These are phyloP conservation scores for Colletotrichum sp. DNA, from an alignment of 2,329 filamentous ascomycete species.

Conservation along the genomic window DNA sequence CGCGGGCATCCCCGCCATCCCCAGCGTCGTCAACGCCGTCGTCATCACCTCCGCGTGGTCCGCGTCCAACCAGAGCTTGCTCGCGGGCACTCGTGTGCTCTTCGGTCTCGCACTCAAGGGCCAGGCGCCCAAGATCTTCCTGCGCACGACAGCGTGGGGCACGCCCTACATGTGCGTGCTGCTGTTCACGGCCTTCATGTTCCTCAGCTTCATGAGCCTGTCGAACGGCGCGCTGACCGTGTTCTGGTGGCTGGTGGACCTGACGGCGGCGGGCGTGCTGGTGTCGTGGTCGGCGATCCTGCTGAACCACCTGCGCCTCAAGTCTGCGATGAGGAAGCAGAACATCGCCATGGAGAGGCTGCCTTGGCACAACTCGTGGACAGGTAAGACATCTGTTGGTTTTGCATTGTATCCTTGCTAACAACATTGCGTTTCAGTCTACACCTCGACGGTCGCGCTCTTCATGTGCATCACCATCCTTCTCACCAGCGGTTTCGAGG, in stretches of 20 bases:
- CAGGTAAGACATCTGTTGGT: slow-evolving; percentile 44
- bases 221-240: slow-evolving; percentile 64
- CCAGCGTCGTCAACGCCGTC: slow-evolving; percentile 60
- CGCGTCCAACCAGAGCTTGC: slow-evolving; percentile 58
- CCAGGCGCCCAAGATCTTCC: slow-evolving; percentile 57
- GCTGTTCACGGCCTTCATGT: slow-evolving; percentile 60
- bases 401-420: not conserved
- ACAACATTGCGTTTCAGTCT: slow-evolving; percentile 42
- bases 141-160: slow-evolving; percentile 12
- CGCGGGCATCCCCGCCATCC: slow-evolving; percentile 57
- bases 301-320: slow-evolving; percentile 65
- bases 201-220: slow-evolving; percentile 67
- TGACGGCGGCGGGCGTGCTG: slow-evolving; percentile 56
- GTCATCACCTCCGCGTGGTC: slow-evolving; percentile 58
- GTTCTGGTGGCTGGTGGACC: slow-evolving; percentile 64
- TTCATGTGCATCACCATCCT: slow-evolving; percentile 68
- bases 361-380: slow-evolving; percentile 70
- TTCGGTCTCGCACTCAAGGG: slow-evolving; percentile 57
- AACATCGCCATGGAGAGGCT: slow-evolving; percentile 53
- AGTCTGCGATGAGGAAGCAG: slow-evolving; percentile 50
- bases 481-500: slow-evolving; percentile 72
- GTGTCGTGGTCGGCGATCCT: slow-evolving; percentile 61
- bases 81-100: slow-evolving; percentile 60
- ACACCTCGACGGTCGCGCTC: slow-evolving; percentile 66
- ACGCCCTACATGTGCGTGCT: slow-evolving; percentile 38